Evolutionary conservation across 345 rosid genomes (phyloP), one percentile per base, ranked within the genome.

Genomic region (Nephelium lappaceum): DNA sequence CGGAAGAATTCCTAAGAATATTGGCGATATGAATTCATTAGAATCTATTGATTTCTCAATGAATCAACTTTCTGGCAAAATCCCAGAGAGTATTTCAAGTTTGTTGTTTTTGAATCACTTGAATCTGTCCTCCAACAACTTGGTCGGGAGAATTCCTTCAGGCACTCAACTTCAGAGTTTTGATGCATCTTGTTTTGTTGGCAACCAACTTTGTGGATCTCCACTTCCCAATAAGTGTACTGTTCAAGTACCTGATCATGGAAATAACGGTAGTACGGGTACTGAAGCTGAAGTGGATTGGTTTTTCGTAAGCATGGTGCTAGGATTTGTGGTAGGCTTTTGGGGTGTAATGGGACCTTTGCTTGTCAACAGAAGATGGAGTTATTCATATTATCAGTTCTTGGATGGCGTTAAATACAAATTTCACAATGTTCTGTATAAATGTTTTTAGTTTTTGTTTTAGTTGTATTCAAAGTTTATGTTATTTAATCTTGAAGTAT

Each of bases 31-130:
- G 77, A 43, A 5, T 39, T 15, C 36, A 15, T 42, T 74, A 43
- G 57, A 39, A 5, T 24, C 42, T 0, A 5, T 42, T 11, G 69
- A 74, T 62, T 62, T 78, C 4, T 78, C 72, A 4, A 3, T 0
- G 2, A 72, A 78, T 23, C 43, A 38, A 25, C 27, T 78, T 38
- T 78, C 67, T 0, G 58, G 81, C 8, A 36, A 78, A 51, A 78
- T 78, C 19, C 72, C 77, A 21, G 9, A 5, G 27, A 77, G 74
- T 12, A 68, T 69, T 5, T 41, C 66, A 0, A 24, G n/a, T 2
- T 25, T 60, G 58, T 68, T 8, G 0, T 77, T 77, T 21, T 23
- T 69, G 27, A 58, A 25, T 43, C 57, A 42, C 16, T 45, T 60
- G 43, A 77, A 69, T 36, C 18, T 15, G 0, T 69, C 71, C 19